Percentiles rank a stretch among this genome's conserved stretches.
These are phyloP conservation scores for Myxozyma nipponensis DNA, from an alignment of 805 yeast species.

Conservation along the genomic window DNA sequence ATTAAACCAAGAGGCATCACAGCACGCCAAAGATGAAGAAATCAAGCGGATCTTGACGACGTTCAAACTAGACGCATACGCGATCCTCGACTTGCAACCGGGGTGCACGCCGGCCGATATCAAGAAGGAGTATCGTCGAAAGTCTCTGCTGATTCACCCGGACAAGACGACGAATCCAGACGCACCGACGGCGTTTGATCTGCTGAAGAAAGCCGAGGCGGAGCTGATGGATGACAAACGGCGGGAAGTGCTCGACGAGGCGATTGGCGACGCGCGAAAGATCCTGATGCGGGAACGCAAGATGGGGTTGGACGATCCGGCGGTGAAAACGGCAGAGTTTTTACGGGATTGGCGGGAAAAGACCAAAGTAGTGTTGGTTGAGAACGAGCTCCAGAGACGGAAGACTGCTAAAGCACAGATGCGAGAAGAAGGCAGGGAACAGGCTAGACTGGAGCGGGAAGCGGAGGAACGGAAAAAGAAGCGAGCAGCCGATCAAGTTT, in stretches of 20 bases:
- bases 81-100: conserved; percentile 48
- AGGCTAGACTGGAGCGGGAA: conserved; percentile 38
- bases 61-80: conserved; percentile 51
- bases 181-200: conserved; percentile 65
- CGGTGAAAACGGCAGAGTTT: conserved; percentile 40
- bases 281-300: conserved; percentile 39
- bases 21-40: conserved; percentile 46
- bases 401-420: conserved; percentile 43
- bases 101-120: conserved; percentile 43
- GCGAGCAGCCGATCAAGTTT: conserved; percentile 43
- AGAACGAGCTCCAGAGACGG: conserved; percentile 45
- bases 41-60: conserved; percentile 51
- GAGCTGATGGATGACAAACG: conserved; percentile 40
- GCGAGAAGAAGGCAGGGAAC: conserved; percentile 42
- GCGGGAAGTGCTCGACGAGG: conserved; percentile 44
- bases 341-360: conserved; percentile 42
- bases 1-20: conserved; percentile 33
- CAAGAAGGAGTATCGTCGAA: conserved; percentile 50
- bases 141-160: conserved; percentile 65
- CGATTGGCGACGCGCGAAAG: conserved; percentile 45
- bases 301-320: conserved; percentile 41
- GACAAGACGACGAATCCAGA: conserved; percentile 53
- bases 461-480: conserved; percentile 37
- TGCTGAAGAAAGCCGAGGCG: conserved; percentile 53
- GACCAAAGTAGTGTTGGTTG: conserved; percentile 45